Base-by-base conservation (phyloP, 2,329 filamentous ascomycete genomes). In the Alternaria longipes region DNA sequence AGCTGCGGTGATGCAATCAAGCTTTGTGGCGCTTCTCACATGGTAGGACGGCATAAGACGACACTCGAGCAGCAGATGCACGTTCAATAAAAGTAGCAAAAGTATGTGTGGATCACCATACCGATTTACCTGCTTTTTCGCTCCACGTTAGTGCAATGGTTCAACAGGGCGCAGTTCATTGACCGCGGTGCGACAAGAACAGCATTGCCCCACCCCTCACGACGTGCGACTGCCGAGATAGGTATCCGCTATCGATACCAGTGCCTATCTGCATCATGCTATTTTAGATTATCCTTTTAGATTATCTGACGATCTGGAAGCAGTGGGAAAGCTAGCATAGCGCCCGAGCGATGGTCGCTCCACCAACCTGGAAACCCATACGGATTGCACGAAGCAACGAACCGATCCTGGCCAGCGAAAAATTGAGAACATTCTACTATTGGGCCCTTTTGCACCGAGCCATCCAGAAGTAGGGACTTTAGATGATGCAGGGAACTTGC, bases 21-120 rank as follows among this genome's bases (percentile, higher is more conserved):
- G 73, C 73, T 76, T 75, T 76, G 73, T 76, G 70, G 75, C 73
- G 72, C 68, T 70, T 66, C 73, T 62, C 46, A 54, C 41, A 42
- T 20, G 16, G 64, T 72, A 24, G 58, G 54, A 66, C 66, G 38
- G 62, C 53, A 52, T 45, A 56, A 40, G 36, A 20, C 44, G 47
- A 36, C 41, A 47, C 32, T 51, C 51, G 54, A 54, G 57, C 47
- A 60, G 52, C 56, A 46, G 56, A 54, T 53, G 36, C 20, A 49
- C 20, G 32, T 46, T 58, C 47, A 34, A 55, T 36, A 28, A 45
- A 54, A 38, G 40, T 38, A 46, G 47, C 45, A 50, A 28, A 54
- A 14, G 16, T 34, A 38, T 58, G n/a, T 32, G 36, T 34, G 38
- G 30, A 34, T 38, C 38, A 51, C 24, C n/a, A 22, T 11, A 28